These are phyloP conservation scores for Dentipellis sp. DNA, from an alignment of 768 basidiomycete species.

Conservation along the genomic window DNA sequence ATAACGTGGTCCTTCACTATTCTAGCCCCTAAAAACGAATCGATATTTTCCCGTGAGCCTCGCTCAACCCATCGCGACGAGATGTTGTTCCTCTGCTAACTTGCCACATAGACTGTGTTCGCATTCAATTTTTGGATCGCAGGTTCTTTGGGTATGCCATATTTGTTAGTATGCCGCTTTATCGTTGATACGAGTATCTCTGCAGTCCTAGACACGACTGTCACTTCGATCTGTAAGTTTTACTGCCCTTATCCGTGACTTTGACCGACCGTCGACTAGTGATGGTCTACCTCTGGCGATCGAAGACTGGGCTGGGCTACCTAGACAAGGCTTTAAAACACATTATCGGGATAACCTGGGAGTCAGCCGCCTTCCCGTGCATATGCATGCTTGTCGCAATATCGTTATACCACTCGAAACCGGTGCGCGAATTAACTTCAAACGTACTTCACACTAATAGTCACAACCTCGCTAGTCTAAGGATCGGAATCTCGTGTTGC, in stretches of 20 bases:
- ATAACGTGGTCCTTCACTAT: no score
- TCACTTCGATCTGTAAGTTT: constrained; percentile 30
- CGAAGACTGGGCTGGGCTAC: constrained; percentile 23
- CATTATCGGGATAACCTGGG: constrained; percentile 33
- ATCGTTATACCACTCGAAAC: constrained; percentile 19
- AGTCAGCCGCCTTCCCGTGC: constrained; percentile 27
- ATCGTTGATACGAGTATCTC: not conserved
- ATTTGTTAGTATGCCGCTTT: not conserved
- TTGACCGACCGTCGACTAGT: constrained; percentile 21
- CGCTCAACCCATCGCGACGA: no score
- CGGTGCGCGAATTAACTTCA: constrained; percentile 22
- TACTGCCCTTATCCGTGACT: not conserved
- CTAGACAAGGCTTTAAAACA: constrained; percentile 30
- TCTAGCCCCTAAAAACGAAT: constrained; percentile 9
- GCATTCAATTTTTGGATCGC: constrained; percentile 39
- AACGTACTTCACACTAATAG: no score
- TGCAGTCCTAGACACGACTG: constrained; percentile 30
- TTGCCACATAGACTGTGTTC: constrained; percentile 24
- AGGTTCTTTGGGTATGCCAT: constrained; percentile 29
- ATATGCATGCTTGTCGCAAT: constrained; percentile 24
- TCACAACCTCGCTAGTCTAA: not conserved
- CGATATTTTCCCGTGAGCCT: constrained; percentile 9
- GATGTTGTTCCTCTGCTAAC: not conserved
- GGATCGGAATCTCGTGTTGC: constrained; percentile 26
- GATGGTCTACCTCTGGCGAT: constrained; percentile 31